These are phyloP conservation scores for Backusella australiensis DNA, from an alignment of 192 early-diverging fungal genomes.

Conservation along the genomic window DNA sequence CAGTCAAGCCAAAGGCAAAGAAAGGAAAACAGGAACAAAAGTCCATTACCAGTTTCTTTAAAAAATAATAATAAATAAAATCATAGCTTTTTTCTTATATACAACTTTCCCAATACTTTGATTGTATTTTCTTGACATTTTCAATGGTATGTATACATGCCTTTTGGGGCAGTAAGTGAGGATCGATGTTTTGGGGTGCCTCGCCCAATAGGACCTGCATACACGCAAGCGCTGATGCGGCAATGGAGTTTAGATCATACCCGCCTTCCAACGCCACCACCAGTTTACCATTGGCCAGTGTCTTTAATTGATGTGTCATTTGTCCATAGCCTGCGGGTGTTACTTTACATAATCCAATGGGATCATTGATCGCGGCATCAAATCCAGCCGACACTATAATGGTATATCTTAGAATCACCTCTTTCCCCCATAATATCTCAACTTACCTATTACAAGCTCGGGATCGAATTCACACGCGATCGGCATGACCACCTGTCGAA, in stretches of 20 bases:
- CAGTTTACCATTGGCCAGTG: conserved; percentile 66
- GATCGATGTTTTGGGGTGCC: conserved; percentile 32
- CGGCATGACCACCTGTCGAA: conserved; percentile 75
- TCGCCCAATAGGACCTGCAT: conserved; percentile 71
- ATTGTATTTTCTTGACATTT: conserved; percentile 45
- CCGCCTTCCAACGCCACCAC: conserved; percentile 86
- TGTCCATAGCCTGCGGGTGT: conserved; percentile 79
- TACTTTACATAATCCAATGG: conserved; percentile 80
- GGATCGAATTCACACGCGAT: conserved; percentile 81
- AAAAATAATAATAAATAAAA: background rate
- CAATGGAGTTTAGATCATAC: conserved; percentile 75
- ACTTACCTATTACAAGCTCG: conserved; percentile 65
- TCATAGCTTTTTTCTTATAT: background rate
- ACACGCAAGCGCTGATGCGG: conserved; percentile 76
- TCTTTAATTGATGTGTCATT: conserved; percentile 80
- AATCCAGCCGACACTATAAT: conserved; percentile 82
- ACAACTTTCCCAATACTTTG: conserved; percentile 39
- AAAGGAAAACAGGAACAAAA: background rate
- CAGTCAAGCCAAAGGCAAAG: background rate
- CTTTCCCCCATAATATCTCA: background rate
- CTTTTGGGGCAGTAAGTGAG: conserved; percentile 35
- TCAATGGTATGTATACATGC: conserved; percentile 45
- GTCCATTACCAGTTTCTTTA: background rate
- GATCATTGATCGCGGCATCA: conserved; percentile 82
- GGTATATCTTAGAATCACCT: background rate